Evolutionary conservation across 1,139 yeast genomes (phyloP), one percentile per base, ranked within the genome.

Genomic region (Yamadazyma atlantica): DNA sequence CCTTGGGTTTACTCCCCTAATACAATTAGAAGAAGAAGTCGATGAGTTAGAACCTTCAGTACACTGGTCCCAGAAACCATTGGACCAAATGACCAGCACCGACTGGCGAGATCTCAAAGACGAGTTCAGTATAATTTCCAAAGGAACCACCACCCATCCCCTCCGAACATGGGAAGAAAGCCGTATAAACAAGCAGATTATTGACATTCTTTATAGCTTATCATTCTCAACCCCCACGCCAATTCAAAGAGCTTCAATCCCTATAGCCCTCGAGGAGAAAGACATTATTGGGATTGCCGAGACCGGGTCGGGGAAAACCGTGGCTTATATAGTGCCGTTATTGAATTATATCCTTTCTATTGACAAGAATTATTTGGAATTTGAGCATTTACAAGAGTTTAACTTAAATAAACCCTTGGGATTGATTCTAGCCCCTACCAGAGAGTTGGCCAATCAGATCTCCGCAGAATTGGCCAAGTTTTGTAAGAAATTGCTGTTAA

Each of bases 221-320:
- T 72, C 75, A 0, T 86, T 76, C 50, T 48, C 46, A 1, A 76
- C 75, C 6, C 96, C 98, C 1, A 86, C 97, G 0, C 92, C 97
- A 0, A 83, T 92, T 42, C 98, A 92, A 55, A 64, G 96, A 44
- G 95, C 94, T 0, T 75, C 97, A 0, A 78, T 90, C 10, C 97
- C 97, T 0, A 68, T 85, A 32, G 86, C 87, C 0, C 49, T 85
- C 25, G 56, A 64, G 0, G 63, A 70, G 3, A 58, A 75, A 29
- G 97, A 92, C 57, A 71, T 88, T 4, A 73, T 90, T 18, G 97
- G 96, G 18, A 77, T 90, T n/a, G 97, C 97, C 0, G 92, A 89
- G 49, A 92, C 98, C 0, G 98, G 97, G 17, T 86, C 96, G 0
- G 98, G 97, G 54, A 92, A 92, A 57, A 92, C 98, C 0, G 68